A percentile compares a stretch with the other conserved stretches of the same genome.
Evolutionary conservation across 805 yeast species (phyloP).

Genomic region (Candida silvicultrix): DNA sequence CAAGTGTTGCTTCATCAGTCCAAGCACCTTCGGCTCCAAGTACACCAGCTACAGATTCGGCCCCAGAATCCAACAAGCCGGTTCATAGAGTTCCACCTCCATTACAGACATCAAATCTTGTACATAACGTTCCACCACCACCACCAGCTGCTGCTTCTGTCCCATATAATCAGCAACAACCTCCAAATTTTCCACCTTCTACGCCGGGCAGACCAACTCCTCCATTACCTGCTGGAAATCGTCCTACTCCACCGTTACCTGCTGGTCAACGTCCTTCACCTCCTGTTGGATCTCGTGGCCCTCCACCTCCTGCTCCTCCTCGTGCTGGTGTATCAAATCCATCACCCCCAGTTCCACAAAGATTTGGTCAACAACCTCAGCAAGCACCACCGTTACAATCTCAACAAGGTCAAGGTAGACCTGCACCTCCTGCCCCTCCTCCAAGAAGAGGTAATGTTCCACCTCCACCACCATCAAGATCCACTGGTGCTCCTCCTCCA

Average conservation of each 20-base stretch:
- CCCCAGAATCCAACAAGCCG: constrained; percentile 6
- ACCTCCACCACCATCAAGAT: constrained; percentile 1
- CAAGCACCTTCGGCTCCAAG: constrained; percentile 16
- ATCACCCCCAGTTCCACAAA: constrained; percentile 20
- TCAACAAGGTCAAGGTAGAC: constrained; percentile 14
- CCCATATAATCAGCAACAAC: constrained; percentile 15
- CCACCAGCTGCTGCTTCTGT: background rate
- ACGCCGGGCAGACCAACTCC: constrained; percentile 18
- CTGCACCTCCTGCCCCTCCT: constrained; percentile 15
- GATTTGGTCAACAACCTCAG: constrained; percentile 11
- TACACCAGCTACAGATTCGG: constrained; percentile 8
- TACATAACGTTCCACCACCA: constrained; percentile 18
- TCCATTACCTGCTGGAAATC: constrained; percentile 8
- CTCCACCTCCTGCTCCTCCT: constrained; percentile 5
- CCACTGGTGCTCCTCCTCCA: constrained; percentile 11
- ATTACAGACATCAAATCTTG: constrained; percentile 6
- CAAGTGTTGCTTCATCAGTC: constrained; percentile 8
- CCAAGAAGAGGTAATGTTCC: constrained; percentile 10
- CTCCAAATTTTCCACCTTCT: constrained; percentile 18
- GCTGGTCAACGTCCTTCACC: constrained; percentile 5
- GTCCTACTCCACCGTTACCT: constrained; percentile 7
- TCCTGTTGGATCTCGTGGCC: constrained; percentile 1
- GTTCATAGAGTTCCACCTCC: constrained; percentile 24
- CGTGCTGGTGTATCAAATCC: background rate
- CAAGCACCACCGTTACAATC: constrained; percentile 16